Evolutionary conservation across 768 basidiomycete genomes (phyloP), one percentile per base, ranked within the genome.

Genomic region (Xerocomellus chrysenteron): DNA sequence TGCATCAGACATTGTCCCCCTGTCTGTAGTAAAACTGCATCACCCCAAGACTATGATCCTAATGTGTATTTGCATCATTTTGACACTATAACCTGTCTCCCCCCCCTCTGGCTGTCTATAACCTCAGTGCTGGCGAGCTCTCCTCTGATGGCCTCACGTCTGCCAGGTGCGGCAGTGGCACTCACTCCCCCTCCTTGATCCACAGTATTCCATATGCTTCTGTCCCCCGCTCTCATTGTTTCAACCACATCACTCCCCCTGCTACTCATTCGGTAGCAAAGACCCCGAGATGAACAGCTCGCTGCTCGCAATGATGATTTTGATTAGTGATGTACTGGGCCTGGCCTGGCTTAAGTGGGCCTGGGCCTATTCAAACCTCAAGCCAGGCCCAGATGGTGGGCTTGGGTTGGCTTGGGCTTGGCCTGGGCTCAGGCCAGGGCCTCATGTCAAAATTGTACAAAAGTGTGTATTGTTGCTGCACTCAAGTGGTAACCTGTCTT

Each of bases 141-240:
- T 87, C 86, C 14, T 88, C 88, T n/a, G 89, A 90, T 66, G 81
- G 85, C 59, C 75, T 82, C 51, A 73, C 80, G 61, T 85, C 87
- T 55, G 82, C 80, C 65, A 76, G 84, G 50, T 87, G 89, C 57
- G 86, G 86, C 69, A 86, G 85, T 66, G 84, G 83, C 56, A 83
- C 84, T 39, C 76, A 76, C 57, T 80, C 79, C 33, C 80, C 82
- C 24, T 73, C 77, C 0, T 71, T 80, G 60, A 77, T 76, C 2
- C 76, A 78, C 58, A 74, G 72, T 30, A 74, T 81, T 35, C 74
- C 85, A 36, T 82, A 80, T 67, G 80, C 88, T 28, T 78, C 84
- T 32, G 82, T 88, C 41, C 87, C 87, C 30, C 79, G 88, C 61
- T 88, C 88, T 48, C 86, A 87, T 65, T 88, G 90, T 62, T 91